phyloP scores from a whole-genome alignment of 306 rosid genomes.

The Boehmeria nivea region DNA sequence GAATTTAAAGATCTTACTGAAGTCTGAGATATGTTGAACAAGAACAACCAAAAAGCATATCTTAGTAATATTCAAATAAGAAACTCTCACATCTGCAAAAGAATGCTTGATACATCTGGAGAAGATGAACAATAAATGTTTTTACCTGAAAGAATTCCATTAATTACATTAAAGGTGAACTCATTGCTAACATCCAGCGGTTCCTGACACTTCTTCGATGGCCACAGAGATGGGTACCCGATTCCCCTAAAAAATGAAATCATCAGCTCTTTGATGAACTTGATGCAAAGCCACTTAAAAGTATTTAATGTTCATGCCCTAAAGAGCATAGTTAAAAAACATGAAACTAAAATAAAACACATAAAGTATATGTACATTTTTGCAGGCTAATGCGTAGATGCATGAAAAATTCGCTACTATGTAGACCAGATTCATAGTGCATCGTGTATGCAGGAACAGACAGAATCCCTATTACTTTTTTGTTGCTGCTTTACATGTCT shows the following conservation, averaged over 20 bases:
- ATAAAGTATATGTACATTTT: too few relatives aligned
- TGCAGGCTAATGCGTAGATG: too few relatives aligned
- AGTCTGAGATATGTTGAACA: conserved; percentile 18
- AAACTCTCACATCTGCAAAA: not conserved
- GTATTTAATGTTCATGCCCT: too few relatives aligned
- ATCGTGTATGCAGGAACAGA: too few relatives aligned
- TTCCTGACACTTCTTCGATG: conserved; percentile 32
- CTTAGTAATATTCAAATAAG: not conserved
- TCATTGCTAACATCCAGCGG: conserved; percentile 46
- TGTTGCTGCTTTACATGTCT: too few relatives aligned
- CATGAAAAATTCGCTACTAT: too few relatives aligned
- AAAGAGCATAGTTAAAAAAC: too few relatives aligned
- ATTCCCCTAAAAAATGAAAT: conserved; percentile 30
- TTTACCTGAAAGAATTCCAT: conserved; percentile 37
- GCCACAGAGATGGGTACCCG: conserved; percentile 44
- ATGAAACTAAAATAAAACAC: too few relatives aligned
- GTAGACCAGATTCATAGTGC: too few relatives aligned
- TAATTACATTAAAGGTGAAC: conserved; percentile 31
- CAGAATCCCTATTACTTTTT: too few relatives aligned
- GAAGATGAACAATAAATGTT: too few relatives aligned
- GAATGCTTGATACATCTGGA: too few relatives aligned
- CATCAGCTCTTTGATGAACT: conserved; percentile 9
- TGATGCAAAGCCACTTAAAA: not conserved
- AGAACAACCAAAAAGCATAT: not conserved
- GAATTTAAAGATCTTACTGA: conserved; percentile 39